Conservation (phyloP, 768 basidiomycete species). For the Harrya chromipes region DNA sequence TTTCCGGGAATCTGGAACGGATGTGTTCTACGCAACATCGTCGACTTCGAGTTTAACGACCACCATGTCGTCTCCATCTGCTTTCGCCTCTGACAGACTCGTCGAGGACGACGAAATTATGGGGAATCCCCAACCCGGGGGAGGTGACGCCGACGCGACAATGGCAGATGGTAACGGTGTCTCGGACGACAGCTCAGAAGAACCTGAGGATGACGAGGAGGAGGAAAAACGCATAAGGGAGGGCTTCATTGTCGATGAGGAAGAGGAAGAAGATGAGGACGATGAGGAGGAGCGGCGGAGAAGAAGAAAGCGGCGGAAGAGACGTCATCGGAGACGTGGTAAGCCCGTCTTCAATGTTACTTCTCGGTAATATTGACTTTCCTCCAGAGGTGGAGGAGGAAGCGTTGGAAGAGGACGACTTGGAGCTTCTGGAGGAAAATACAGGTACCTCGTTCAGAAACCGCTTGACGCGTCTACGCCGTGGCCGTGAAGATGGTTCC, state of each 20-base stretch:
- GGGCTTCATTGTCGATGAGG: slow-evolving; percentile 92
- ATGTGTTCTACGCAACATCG: slow-evolving; percentile 2
- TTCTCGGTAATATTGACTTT: slow-evolving; percentile 10
- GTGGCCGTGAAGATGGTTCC: slow-evolving; percentile 70
- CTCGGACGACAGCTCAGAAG: slow-evolving; percentile 84
- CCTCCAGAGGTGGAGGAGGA: slow-evolving; percentile 52
- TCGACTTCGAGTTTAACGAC: slow-evolving; percentile 21
- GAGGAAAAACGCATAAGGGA: slow-evolving; percentile 76
- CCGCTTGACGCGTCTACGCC: slow-evolving; percentile 71
- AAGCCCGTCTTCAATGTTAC: slow-evolving; percentile 20
- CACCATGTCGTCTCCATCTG: slow-evolving; percentile 56
- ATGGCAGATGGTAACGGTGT: slow-evolving; percentile 42
- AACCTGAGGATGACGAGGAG: slow-evolving; percentile 89
- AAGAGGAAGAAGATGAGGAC: slow-evolving; percentile 82
- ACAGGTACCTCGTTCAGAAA: slow-evolving; percentile 78
- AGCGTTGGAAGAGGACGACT: slow-evolving; percentile 79
- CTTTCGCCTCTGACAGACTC: slow-evolving; percentile 32
- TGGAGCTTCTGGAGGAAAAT: slow-evolving; percentile 83
- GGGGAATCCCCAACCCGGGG: slow-evolving; percentile 48
- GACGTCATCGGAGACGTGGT: slow-evolving; percentile 56
- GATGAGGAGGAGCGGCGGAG: slow-evolving; percentile 54
- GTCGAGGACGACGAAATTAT: slow-evolving; percentile 58
- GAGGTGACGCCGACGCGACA: slow-evolving; percentile 55
- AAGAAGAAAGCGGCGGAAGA: slow-evolving; percentile 65
- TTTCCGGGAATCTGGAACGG: slow-evolving; percentile 10